A percentile compares a stretch with the other conserved stretches of the same genome.
Evolutionary conservation across 2,329 filamentous ascomycete genomes (phyloP).

Genomic region (Diaporthe sp.): DNA sequence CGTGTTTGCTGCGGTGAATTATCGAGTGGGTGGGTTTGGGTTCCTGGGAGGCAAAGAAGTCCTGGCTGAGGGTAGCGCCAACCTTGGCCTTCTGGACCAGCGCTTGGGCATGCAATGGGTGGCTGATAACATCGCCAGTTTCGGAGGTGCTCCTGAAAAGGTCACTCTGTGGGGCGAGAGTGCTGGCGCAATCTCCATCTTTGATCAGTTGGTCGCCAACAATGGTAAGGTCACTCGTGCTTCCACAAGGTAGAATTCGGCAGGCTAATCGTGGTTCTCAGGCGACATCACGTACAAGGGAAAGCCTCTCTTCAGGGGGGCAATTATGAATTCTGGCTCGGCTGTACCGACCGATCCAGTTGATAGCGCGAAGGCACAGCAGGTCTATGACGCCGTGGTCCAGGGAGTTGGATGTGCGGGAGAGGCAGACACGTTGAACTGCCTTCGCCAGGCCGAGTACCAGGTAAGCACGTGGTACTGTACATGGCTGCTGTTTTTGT

Average conservation of each 20-base stretch:
- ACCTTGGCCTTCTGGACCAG: slow-evolving; percentile 79
- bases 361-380: slow-evolving; percentile 73
- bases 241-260: neutral
- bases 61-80: slow-evolving; percentile 72
- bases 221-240: slow-evolving; percentile 44
- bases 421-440: slow-evolving; percentile 68
- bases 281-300: slow-evolving; percentile 81
- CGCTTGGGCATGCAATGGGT: slow-evolving; percentile 80
- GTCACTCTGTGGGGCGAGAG: slow-evolving; percentile 85
- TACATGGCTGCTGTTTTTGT: neutral
- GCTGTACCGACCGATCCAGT: slow-evolving; percentile 71
- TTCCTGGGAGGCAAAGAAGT: slow-evolving; percentile 78
- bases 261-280: neutral
- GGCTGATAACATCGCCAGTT: slow-evolving; percentile 79
- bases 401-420: slow-evolving; percentile 69
- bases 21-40: slow-evolving; percentile 79
- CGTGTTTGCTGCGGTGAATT: slow-evolving; percentile 81
- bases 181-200: slow-evolving; percentile 77
- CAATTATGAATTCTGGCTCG: slow-evolving; percentile 81
- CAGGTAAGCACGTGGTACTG: slow-evolving; percentile 40
- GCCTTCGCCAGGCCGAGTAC: slow-evolving; percentile 71
- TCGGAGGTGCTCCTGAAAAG: slow-evolving; percentile 81
- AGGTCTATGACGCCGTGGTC: slow-evolving; percentile 71
- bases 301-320: slow-evolving; percentile 78
- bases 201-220: slow-evolving; percentile 81